A percentile compares a stretch with the other conserved stretches of the same genome.
Conservation (phyloP, 768 basidiomycete genomes). For the Boletus fagicola region DNA sequence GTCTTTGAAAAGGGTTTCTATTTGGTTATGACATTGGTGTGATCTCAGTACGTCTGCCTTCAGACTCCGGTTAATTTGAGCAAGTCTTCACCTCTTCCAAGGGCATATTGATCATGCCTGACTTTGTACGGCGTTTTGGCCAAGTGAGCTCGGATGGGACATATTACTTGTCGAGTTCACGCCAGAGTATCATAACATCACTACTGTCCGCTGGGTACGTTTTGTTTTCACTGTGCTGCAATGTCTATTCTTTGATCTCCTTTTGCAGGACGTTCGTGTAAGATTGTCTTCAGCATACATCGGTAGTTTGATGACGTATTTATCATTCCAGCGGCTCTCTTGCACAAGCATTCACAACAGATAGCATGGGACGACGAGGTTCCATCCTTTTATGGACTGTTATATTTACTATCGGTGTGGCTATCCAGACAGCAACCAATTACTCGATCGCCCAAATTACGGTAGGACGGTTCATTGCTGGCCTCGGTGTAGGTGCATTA, state of each 20-base stretch:
- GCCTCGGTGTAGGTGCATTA: constrained; percentile 17
- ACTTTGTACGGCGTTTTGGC: constrained; percentile 15
- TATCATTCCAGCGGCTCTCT: constrained; percentile 49
- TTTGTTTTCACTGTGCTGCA: background rate
- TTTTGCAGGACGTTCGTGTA: constrained; percentile 14
- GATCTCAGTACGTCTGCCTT: constrained; percentile 10
- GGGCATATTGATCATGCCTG: constrained; percentile 18
- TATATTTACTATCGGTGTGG: constrained; percentile 15
- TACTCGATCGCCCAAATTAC: constrained; percentile 15
- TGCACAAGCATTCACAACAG: constrained; percentile 46
- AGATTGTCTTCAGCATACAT: background rate
- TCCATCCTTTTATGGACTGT: constrained; percentile 17
- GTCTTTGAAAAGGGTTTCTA: constrained; percentile 9
- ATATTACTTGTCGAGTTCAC: constrained; percentile 16
- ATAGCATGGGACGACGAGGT: constrained; percentile 16
- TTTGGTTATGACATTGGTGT: constrained; percentile 18
- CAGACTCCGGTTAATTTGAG: background rate
- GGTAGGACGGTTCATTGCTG: constrained; percentile 12
- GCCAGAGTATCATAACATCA: constrained; percentile 18
- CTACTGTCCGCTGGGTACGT: constrained; percentile 16
- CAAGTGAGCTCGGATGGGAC: constrained; percentile 8
- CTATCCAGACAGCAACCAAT: constrained; percentile 14
- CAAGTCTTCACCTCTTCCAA: background rate
- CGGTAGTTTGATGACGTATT: background rate
- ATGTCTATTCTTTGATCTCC: background rate